Evolutionary conservation across 768 basidiomycete species (phyloP), one percentile per base, ranked within the genome.

Genomic region (Multifurca ochricompacta): DNA sequence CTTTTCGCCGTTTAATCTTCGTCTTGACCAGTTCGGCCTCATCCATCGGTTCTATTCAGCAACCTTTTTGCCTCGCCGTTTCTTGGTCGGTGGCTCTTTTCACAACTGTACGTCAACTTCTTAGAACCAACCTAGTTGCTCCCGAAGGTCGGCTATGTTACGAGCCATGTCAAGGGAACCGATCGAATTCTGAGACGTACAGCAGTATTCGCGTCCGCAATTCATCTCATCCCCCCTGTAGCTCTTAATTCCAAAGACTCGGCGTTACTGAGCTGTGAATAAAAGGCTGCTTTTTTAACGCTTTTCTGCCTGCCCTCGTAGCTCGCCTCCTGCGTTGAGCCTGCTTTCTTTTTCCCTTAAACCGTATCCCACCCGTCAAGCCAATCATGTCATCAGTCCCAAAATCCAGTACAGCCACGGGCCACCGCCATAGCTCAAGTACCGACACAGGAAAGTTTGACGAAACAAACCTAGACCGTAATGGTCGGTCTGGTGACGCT

Each of bases 381-480:
- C 30, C 32, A 25, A 10, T n/a, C n/a, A 57, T 57, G 56, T 41
- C 56, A 25, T 41, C 56, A 18, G 18, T n/a, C 4, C 35, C 14
- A 10, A 23, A 19, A 21, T 7, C 18, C 31, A 4, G 11, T 16
- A 48, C 18, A n/a, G 10, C 13, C 4, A 4, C 37, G 14, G 27
- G n/a, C 25, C 43, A 34, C 7, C 56, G 41, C 25, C 39, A 44
- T 21, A 58, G 16, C 40, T 37, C 58, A 11, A 53, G 47, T 9
- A 14, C 6, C 3, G 52, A 49, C 23, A 3, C 35, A 4, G 25
- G 3, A 16, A 59, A 54, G 30, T 16, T 14, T 8, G 49, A 48
- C 4, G 44, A 36, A 2, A 7, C 6, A 8, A 10, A 25, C 44
- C 16, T 18, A 3, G 44, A 16, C 14, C 34, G 52, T 30, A 13